Percentiles rank a stretch among this genome's conserved stretches.
Evolutionary conservation across 768 basidiomycete species (phyloP).

Genomic region (Tricholoma furcatifolium): DNA sequence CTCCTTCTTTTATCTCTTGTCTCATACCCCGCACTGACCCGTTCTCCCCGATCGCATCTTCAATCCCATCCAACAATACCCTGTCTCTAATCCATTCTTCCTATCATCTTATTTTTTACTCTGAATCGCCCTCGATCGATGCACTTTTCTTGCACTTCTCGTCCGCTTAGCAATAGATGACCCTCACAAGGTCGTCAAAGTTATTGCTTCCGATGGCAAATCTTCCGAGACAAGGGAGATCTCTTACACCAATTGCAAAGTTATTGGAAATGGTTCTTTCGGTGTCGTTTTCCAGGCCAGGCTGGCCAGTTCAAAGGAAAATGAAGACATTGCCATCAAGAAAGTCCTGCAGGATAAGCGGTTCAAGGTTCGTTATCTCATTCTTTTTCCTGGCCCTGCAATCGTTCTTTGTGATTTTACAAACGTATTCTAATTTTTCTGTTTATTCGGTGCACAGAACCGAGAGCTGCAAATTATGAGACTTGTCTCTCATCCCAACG

Average conservation of each 20-base stretch:
- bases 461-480: constrained; percentile 99
- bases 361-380: constrained; percentile 81
- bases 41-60: constrained; percentile 22
- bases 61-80: constrained; percentile 16
- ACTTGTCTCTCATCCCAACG: constrained; percentile 94
- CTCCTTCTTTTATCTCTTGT: constrained; percentile 16
- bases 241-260: constrained; percentile 95
- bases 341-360: constrained; percentile 99
- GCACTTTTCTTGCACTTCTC: constrained; percentile 23
- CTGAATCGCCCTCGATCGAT: constrained; percentile 37
- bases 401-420: constrained; percentile 2
- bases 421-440: constrained; percentile 5
- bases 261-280: constrained; percentile 98
- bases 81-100: background rate
- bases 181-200: constrained; percentile 94
- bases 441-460: constrained; percentile 56
- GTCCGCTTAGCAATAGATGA: constrained; percentile 76
- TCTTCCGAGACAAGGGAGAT: constrained; percentile 84
- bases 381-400: constrained; percentile 13
- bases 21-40: constrained; percentile 26
- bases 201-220: constrained; percentile 94
- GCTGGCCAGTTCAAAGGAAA: constrained; percentile 66
- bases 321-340: constrained; percentile 98
- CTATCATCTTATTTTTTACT: constrained; percentile 10
- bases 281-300: constrained; percentile 98